Evolutionary conservation across 768 basidiomycete species (phyloP).

Genomic region (Arthromyces matolae): DNA sequence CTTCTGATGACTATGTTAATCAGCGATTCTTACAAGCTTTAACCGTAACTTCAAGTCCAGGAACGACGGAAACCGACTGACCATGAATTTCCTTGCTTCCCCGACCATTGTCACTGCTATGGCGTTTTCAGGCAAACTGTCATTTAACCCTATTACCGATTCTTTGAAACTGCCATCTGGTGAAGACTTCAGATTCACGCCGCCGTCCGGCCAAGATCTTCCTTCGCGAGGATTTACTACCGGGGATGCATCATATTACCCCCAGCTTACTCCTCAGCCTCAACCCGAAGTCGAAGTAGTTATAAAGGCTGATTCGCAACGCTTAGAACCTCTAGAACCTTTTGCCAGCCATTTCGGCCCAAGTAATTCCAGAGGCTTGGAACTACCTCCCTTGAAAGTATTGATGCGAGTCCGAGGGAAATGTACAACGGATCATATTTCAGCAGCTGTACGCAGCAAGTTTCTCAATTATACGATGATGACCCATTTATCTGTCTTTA

Average conservation of each 20-base stretch:
- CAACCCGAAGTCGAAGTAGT: slow-evolving; percentile 72
- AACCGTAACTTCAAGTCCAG: slow-evolving; percentile 89
- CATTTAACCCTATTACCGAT: slow-evolving; percentile 92
- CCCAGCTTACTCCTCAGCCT: slow-evolving; percentile 67
- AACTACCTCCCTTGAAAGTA: slow-evolving; percentile 80
- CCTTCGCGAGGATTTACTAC: slow-evolving; percentile 79
- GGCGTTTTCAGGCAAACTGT: slow-evolving; percentile 90
- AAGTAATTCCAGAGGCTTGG: slow-evolving; percentile 50
- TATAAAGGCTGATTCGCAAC: slow-evolving; percentile 74
- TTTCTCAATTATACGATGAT: not conserved
- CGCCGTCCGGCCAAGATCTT: slow-evolving; percentile 83
- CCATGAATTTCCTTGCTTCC: slow-evolving; percentile 98
- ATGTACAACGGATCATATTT: slow-evolving; percentile 99
- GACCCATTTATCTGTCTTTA: slow-evolving; percentile 26
- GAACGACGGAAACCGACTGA: slow-evolving; percentile 91
- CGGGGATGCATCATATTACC: slow-evolving; percentile 75
- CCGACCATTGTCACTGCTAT: slow-evolving; percentile 97
- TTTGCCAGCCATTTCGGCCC: slow-evolving; percentile 74
- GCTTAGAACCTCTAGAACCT: slow-evolving; percentile 83
- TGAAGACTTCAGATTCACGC: slow-evolving; percentile 73
- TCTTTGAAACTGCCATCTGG: slow-evolving; percentile 64
- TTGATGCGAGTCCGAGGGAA: slow-evolving; percentile 94
- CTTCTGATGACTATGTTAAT: slow-evolving; percentile 8
- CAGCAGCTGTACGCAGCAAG: slow-evolving; percentile 71
- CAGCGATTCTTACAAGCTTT: slow-evolving; percentile 95